These are phyloP conservation scores for Thraustotheca clavata DNA, from an alignment of 352 stramenopile species.

Conservation along the genomic window DNA sequence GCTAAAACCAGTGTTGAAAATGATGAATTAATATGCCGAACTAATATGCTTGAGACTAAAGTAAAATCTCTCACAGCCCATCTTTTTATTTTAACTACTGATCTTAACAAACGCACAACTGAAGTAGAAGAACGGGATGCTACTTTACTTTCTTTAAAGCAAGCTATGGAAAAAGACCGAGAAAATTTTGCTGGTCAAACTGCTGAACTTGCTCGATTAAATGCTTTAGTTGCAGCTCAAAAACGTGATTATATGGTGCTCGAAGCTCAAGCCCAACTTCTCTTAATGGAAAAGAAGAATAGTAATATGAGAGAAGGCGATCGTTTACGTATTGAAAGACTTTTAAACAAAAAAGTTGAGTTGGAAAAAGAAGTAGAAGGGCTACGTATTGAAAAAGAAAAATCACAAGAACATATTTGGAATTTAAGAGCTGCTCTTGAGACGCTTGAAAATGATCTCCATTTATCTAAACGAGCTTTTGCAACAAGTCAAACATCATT, in stretches of 20 bases:
- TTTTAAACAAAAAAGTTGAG: conserved; percentile 74
- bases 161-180: conserved; percentile 63
- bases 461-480: conserved; percentile 73
- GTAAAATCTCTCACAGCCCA: neutral
- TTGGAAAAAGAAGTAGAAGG: conserved; percentile 51
- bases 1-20: conserved; percentile 27
- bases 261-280: conserved; percentile 55
- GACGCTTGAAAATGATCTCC: conserved; percentile 59
- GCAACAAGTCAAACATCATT: conserved; percentile 69
- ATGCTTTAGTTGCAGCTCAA: conserved; percentile 41
- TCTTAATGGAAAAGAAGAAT: conserved; percentile 63
- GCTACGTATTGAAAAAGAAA: conserved; percentile 43
- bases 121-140: conserved; percentile 36
- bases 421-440: conserved; percentile 55
- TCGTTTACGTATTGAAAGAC: conserved; percentile 63
- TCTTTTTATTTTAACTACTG: conserved; percentile 24
- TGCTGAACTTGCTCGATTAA: conserved; percentile 35
- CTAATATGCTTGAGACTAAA: neutral
- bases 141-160: conserved; percentile 23
- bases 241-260: conserved; percentile 49
- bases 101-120: conserved; percentile 27
- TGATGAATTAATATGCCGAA: neutral
- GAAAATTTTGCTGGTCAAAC: conserved; percentile 32
- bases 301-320: conserved; percentile 68
- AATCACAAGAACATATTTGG: conserved; percentile 65